A percentile compares a stretch with the other conserved stretches of the same genome.
phyloP scores from a whole-genome alignment of 2,329 filamentous ascomycete species.

The Trichoderma endophyticum region DNA sequence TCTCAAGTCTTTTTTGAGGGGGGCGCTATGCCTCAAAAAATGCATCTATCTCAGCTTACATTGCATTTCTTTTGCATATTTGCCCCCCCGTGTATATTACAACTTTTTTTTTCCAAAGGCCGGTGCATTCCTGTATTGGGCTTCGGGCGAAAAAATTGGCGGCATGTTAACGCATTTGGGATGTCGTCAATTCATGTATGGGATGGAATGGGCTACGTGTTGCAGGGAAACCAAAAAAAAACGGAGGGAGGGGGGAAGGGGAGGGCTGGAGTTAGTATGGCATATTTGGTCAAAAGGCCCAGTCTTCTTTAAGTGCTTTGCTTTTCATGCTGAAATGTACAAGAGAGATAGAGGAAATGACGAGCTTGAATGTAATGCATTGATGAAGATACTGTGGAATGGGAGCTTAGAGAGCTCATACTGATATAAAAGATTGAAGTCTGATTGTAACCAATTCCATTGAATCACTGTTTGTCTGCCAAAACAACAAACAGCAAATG shows the following conservation, averaged over 20 bases:
- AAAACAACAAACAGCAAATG: background rate
- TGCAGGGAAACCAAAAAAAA: conserved; percentile 17
- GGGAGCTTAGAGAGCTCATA: background rate
- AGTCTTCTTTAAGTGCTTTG: conserved; percentile 1
- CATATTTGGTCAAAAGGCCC: conserved; percentile 9
- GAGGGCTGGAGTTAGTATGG: background rate
- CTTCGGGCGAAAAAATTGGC: conserved; percentile 6
- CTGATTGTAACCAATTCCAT: background rate
- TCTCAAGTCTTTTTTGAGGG: background rate
- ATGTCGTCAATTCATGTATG: background rate
- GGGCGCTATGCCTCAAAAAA: background rate
- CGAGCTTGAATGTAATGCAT: conserved; percentile 9
- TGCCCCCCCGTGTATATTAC: conserved; percentile 2
- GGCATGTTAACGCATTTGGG: conserved; percentile 1
- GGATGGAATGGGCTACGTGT: conserved; percentile 11
- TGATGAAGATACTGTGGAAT: background rate
- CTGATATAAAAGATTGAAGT: background rate
- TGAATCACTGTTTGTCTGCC: background rate
- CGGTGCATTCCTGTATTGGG: conserved; percentile 9
- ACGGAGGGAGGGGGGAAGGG: background rate
- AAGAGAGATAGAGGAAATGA: conserved; percentile 31
- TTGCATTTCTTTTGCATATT: background rate
- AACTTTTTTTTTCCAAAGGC: conserved; percentile 8
- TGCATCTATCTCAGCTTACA: background rate
- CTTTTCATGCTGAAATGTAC: conserved; percentile 32